phyloP scores from a whole-genome alignment of 108 stramenopile genomes.

The Cyclotella distinguenda region DNA sequence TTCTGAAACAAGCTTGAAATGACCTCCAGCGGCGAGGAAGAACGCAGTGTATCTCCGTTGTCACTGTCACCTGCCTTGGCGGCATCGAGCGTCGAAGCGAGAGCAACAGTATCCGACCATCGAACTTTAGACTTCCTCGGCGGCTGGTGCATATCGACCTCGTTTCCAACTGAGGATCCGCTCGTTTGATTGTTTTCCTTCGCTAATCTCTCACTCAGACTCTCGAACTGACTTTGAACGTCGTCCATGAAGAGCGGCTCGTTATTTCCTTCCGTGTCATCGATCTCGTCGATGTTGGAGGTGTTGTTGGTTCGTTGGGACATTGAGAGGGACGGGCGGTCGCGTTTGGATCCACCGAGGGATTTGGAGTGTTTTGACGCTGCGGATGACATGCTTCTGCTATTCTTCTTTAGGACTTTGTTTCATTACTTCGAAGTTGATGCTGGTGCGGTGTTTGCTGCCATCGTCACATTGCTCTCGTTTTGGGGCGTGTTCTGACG shows the following conservation, averaged over 20 bases:
- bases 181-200: conserved; percentile 6
- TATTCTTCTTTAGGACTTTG: no score
- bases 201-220: conserved; percentile 25
- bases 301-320: conserved; percentile 6
- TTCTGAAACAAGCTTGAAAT: conserved; percentile 29
- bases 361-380: conserved; percentile 30
- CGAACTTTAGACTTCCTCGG: conserved; percentile 23
- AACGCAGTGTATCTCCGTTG: background rate
- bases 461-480: no score
- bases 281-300: background rate
- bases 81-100: conserved; percentile 40
- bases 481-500: no score
- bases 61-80: conserved; percentile 12
- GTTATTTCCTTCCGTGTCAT: background rate
- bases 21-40: conserved; percentile 18
- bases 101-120: conserved; percentile 29
- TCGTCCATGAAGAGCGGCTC: conserved; percentile 16
- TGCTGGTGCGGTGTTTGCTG: background rate
- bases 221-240: conserved; percentile 25
- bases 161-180: background rate
- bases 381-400: conserved; percentile 40
- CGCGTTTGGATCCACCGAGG: conserved; percentile 30
- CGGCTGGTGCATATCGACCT: background rate
- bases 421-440: background rate
- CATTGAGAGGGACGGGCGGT: conserved; percentile 35